phyloP scores from a whole-genome alignment of 2,329 filamentous ascomycete genomes.

The Aquanectria penicillioides region DNA sequence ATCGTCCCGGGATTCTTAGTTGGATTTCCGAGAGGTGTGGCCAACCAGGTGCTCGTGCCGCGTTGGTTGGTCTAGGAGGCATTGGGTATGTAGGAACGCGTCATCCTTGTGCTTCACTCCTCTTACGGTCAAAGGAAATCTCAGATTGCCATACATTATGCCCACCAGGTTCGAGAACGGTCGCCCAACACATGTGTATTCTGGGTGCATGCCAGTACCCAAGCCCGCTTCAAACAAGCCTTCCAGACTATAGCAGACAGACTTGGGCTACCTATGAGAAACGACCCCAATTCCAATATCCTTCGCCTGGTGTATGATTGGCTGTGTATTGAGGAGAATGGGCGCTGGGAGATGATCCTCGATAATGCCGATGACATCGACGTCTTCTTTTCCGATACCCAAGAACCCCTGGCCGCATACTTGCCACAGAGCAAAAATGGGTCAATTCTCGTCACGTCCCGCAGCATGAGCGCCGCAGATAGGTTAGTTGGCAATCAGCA shows the following conservation, averaged over 20 bases:
- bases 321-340: constrained; percentile 3
- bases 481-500: neutral
- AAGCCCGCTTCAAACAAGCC: constrained; percentile 9
- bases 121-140: constrained; percentile 13
- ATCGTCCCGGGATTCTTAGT: neutral
- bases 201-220: constrained; percentile 17
- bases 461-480: neutral
- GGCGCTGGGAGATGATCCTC: neutral
- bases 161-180: constrained; percentile 1
- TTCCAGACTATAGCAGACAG: constrained; percentile 6
- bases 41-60: neutral
- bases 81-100: neutral
- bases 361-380: constrained; percentile 13
- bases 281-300: constrained; percentile 1
- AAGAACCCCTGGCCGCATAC: neutral
- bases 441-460: neutral
- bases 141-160: constrained; percentile 18
- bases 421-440: neutral
- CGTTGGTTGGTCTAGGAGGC: neutral
- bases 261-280: neutral
- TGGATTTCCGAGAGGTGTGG: neutral
- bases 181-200: constrained; percentile 4
- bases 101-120: neutral
- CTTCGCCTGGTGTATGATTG: constrained; percentile 5
- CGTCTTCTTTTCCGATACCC: neutral